These are phyloP conservation scores for Cyberlindnera veronae DNA, from an alignment of 805 yeast species.

Conservation along the genomic window DNA sequence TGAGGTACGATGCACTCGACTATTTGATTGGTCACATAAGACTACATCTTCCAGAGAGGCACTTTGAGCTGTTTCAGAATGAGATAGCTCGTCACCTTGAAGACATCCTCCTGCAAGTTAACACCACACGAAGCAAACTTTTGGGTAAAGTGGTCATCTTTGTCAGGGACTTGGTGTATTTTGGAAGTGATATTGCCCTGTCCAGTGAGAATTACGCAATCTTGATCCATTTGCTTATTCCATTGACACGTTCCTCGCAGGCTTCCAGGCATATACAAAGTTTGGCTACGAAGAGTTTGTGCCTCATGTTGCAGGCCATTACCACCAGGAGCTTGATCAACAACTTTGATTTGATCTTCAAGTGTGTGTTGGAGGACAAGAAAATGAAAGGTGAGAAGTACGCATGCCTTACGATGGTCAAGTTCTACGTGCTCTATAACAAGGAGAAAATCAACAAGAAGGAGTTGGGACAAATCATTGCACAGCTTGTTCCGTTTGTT, in stretches of 20 bases:
- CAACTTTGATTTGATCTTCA: slow-evolving; percentile 20
- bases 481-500: slow-evolving; percentile 9
- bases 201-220: slow-evolving; percentile 14
- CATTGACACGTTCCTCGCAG: slow-evolving; percentile 23
- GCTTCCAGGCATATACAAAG: slow-evolving; percentile 13
- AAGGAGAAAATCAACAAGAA: slow-evolving; percentile 5
- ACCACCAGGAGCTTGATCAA: slow-evolving; percentile 16
- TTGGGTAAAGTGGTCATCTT: slow-evolving; percentile 20
- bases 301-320: slow-evolving; percentile 25
- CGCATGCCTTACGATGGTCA: slow-evolving; percentile 24
- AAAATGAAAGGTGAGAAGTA: slow-evolving; percentile 23
- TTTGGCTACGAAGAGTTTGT: slow-evolving; percentile 21
- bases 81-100: slow-evolving; percentile 14
- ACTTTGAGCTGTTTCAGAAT: slow-evolving; percentile 14
- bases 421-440: slow-evolving; percentile 20
- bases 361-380: slow-evolving; percentile 12
- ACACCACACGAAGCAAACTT: slow-evolving; percentile 19
- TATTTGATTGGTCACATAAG: slow-evolving; percentile 22
- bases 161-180: slow-evolving; percentile 23
- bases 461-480: slow-evolving; percentile 4
- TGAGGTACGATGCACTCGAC: slow-evolving; percentile 16
- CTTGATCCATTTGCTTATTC: slow-evolving; percentile 21
- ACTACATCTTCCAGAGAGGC: slow-evolving; percentile 12
- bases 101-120: slow-evolving; percentile 15
- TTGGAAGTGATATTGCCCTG: slow-evolving; percentile 16